Evolutionary conservation across 108 stramenopile genomes (phyloP).

Genomic region (Skeletonema grethae): DNA sequence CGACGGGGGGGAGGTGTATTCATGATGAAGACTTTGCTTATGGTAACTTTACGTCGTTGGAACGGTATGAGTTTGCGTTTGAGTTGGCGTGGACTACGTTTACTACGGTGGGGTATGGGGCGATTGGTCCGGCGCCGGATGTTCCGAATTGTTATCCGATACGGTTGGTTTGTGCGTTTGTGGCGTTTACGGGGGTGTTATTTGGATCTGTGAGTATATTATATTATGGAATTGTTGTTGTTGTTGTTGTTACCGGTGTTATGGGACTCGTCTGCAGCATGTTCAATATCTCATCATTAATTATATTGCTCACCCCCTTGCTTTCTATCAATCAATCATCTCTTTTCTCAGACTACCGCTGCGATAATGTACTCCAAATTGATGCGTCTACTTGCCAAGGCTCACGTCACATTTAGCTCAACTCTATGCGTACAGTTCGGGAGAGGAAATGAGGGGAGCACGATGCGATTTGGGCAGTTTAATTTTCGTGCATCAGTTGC

Average conservation of each 20-base stretch:
- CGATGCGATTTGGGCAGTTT: constrained; percentile 24
- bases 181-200: constrained; percentile 40
- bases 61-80: constrained; percentile 25
- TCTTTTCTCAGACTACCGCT: constrained; percentile 1
- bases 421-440: constrained; percentile 40
- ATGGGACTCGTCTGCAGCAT: neutral
- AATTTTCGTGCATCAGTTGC: constrained; percentile 26
- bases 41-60: neutral
- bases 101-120: constrained; percentile 44
- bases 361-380: constrained; percentile 41
- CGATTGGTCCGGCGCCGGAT: constrained; percentile 18
- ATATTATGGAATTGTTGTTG: no score
- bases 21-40: neutral
- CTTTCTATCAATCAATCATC: neutral
- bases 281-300: neutral
- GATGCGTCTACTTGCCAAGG: constrained; percentile 22
- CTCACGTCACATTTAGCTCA: constrained; percentile 36
- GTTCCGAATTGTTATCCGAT: constrained; percentile 20
- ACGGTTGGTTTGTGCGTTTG: constrained; percentile 28
- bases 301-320: neutral
- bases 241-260: neutral
- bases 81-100: constrained; percentile 44
- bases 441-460: constrained; percentile 26
- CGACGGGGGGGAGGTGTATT: constrained; percentile 11
- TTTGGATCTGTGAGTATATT: constrained; percentile 32